A percentile compares a stretch with the other conserved stretches of the same genome.
phyloP scores from a whole-genome alignment of 148 eudicot genomes.

The Cornus florida region DNA sequence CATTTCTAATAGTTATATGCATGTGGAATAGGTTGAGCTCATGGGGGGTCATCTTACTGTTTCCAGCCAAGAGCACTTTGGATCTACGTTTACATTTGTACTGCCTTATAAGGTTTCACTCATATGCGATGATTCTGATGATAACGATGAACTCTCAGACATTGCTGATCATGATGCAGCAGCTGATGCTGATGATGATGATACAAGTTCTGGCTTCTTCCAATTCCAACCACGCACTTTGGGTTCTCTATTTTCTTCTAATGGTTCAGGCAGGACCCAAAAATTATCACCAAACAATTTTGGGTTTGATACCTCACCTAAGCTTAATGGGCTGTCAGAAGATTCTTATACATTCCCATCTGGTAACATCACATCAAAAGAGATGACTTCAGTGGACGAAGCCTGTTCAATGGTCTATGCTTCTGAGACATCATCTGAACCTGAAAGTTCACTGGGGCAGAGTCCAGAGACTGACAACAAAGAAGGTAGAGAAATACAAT shows the following conservation, averaged over 20 bases:
- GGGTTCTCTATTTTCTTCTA: constrained; percentile 53
- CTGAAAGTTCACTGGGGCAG: constrained; percentile 29
- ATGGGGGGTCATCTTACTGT: constrained; percentile 95
- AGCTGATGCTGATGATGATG: constrained; percentile 42
- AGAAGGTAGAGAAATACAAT: constrained; percentile 18
- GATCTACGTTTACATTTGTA: constrained; percentile 81
- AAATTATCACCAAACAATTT: constrained; percentile 27
- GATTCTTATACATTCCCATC: constrained; percentile 22
- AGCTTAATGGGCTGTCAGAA: constrained; percentile 32
- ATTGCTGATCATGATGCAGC: constrained; percentile 36
- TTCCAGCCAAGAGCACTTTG: constrained; percentile 61
- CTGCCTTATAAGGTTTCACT: constrained; percentile 75
- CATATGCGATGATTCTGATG: constrained; percentile 55
- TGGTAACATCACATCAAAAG: constrained; percentile 28
- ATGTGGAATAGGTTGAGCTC: constrained; percentile 69
- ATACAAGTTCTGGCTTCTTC: constrained; percentile 52
- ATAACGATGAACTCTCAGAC: constrained; percentile 64
- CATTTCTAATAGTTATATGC: not conserved
- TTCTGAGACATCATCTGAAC: constrained; percentile 30
- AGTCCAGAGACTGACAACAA: constrained; percentile 19
- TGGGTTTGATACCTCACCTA: constrained; percentile 28
- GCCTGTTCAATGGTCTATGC: constrained; percentile 29
- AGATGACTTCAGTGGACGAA: constrained; percentile 37
- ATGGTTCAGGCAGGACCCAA: constrained; percentile 40
- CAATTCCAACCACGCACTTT: constrained; percentile 62